Base-by-base conservation (phyloP, 768 basidiomycete species). In the Collybia mongolica region DNA sequence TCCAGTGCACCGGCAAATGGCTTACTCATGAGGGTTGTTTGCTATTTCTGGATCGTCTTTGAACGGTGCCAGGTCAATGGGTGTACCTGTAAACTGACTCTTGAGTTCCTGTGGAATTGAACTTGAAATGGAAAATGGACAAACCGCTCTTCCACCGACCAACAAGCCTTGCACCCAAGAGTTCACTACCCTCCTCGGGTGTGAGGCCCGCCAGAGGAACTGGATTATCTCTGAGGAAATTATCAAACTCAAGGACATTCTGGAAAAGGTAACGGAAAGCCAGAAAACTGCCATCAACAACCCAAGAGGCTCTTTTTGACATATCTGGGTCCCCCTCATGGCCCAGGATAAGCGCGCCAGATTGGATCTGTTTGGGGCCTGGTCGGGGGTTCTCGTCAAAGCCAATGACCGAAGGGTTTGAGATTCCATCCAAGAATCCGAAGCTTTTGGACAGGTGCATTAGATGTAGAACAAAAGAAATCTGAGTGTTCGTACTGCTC, bases 91-190 rank as follows among this genome's bases (percentile, higher is more conserved):
- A 35, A 15, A 49, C 4, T 14, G 38, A 14, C 15, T 36, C 26
- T 39, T 8, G 17, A 17, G 24, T 26, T 19, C 46, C 11, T 23
- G n/a, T 38, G 8, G 20, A 9, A 46, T 26, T 17, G 18, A 18
- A 5, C 3, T n/a, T 15, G 14, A 32, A 5, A 29, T 5, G 38
- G 41, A 15, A 32, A 41, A 19, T n/a, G 17, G 26, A 58, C 71
- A 37, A 58, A 75, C 77, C 76, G 42, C 76, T 78, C 71, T 77
- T 79, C 79, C 79, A 81, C 17, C 81, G 67, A 11, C 81, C 81
- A 19, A 81, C 67, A 53, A 81, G 65, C 46, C 80, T 69, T 15
- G 80, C 80, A 36, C 79, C 79, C 15, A 76, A 66, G n/a, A 80
- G 67, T 17, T 74, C 77, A 37, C 72, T 72, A 15, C 79, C 76